Evolutionary conservation across 495 filamentous ascomycete species (phyloP).

Genomic region (Penicillium waksmanii): DNA sequence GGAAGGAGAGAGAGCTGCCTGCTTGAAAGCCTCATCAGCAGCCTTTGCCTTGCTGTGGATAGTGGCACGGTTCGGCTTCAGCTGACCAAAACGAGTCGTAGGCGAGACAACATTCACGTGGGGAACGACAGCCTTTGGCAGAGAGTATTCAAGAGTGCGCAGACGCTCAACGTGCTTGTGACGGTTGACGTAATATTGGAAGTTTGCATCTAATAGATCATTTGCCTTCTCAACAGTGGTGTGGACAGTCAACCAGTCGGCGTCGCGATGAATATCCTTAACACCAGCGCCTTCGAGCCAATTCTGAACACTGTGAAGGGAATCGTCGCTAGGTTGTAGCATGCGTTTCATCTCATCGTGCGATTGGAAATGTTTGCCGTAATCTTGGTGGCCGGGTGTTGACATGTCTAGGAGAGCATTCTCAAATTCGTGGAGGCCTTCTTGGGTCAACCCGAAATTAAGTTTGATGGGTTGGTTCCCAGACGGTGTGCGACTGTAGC

Average conservation of each 20-base stretch:
- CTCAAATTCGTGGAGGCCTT: conserved; percentile 63
- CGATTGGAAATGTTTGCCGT: conserved; percentile 63
- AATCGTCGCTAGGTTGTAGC: conserved; percentile 50
- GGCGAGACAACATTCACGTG: conserved; percentile 59
- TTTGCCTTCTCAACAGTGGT: conserved; percentile 59
- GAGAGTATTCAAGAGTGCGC: conserved; percentile 62
- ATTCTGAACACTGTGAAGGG: conserved; percentile 42
- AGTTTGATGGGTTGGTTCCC: conserved; percentile 39
- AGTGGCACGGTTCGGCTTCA: conserved; percentile 41
- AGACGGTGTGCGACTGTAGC: conserved; percentile 33
- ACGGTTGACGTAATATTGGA: conserved; percentile 55
- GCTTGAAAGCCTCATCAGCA: conserved; percentile 25
- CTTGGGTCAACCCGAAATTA: conserved; percentile 58
- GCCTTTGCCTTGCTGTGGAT: conserved; percentile 32
- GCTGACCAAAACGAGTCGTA: conserved; percentile 59
- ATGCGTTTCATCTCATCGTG: conserved; percentile 57
- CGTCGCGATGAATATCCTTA: conserved; percentile 51
- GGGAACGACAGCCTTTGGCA: conserved; percentile 53
- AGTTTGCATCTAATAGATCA: conserved; percentile 57
- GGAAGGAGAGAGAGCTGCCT: conserved; percentile 15
- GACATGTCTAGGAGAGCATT: conserved; percentile 63
- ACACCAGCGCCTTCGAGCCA: conserved; percentile 58
- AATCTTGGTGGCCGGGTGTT: conserved; percentile 58
- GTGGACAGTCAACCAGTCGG: conserved; percentile 65
- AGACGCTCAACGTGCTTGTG: conserved; percentile 47